phyloP scores from a whole-genome alignment of 306 rosid species.

The Datisca glomerata region DNA sequence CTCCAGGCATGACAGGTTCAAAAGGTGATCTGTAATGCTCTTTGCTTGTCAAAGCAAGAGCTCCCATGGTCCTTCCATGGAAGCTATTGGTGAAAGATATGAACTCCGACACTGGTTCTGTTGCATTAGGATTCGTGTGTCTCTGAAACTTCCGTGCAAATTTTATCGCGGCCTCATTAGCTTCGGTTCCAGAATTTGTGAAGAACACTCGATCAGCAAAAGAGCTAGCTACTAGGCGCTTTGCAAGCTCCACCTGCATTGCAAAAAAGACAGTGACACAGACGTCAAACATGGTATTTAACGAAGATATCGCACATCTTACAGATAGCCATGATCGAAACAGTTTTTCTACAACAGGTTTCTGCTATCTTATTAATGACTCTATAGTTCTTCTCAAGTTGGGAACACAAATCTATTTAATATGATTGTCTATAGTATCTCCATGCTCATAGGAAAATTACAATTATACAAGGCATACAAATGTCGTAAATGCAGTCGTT shows the following conservation, averaged over 20 bases:
- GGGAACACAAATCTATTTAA: too few relatives aligned
- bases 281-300: too few relatives aligned
- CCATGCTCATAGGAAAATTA: too few relatives aligned
- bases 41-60: conserved; percentile 95
- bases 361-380: too few relatives aligned
- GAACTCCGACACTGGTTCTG: conserved; percentile 55
- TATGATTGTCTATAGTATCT: too few relatives aligned
- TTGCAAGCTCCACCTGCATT: conserved; percentile 86
- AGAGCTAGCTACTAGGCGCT: conserved; percentile 47
- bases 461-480: too few relatives aligned
- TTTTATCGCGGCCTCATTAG: conserved; percentile 90
- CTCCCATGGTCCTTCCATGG: conserved; percentile 93
- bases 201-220: conserved; percentile 93
- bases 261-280: too few relatives aligned
- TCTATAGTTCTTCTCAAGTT: too few relatives aligned
- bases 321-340: too few relatives aligned
- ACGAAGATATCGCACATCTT: too few relatives aligned
- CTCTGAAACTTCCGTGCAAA: conserved; percentile 83
- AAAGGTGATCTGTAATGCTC: conserved; percentile 74
- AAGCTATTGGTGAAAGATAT: conserved; percentile 69
- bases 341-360: too few relatives aligned
- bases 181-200: conserved; percentile 87
- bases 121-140: conserved; percentile 29
- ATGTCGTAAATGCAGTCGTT: too few relatives aligned
- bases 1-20: conserved; percentile 97